These are phyloP conservation scores for Chaetomium tenue DNA, from an alignment of 495 filamentous ascomycete species.

Conservation along the genomic window DNA sequence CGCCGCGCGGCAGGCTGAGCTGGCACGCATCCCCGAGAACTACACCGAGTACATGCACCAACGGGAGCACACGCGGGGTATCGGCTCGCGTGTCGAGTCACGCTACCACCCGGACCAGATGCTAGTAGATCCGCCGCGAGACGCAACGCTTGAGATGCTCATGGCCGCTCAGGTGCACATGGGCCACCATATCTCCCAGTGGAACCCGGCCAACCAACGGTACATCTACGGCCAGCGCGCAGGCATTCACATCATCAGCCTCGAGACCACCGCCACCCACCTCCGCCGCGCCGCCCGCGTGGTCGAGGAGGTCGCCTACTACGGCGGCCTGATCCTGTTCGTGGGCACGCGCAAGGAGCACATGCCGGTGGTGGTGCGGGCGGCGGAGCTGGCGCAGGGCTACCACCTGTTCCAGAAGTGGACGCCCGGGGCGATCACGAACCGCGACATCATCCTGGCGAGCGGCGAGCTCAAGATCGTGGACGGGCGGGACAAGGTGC, in stretches of 20 bases:
- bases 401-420: constrained; percentile 94
- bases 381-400: constrained; percentile 70
- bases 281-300: constrained; percentile 86
- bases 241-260: constrained; percentile 88
- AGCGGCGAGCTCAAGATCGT: constrained; percentile 65
- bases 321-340: constrained; percentile 84
- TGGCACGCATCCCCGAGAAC: constrained; percentile 36
- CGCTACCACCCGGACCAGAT: constrained; percentile 68
- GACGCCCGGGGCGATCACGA: constrained; percentile 90
- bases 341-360: constrained; percentile 83
- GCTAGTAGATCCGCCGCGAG: constrained; percentile 67
- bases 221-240: constrained; percentile 93
- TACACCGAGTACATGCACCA: constrained; percentile 30
- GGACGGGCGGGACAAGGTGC: constrained; percentile 63
- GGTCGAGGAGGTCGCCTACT: constrained; percentile 78
- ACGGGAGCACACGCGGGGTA: constrained; percentile 34
- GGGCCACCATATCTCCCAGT: constrained; percentile 86
- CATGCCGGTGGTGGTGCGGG: constrained; percentile 70
- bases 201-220: constrained; percentile 91
- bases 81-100: constrained; percentile 55
- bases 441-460: constrained; percentile 80
- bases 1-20: constrained; percentile 20
- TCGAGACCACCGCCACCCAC: constrained; percentile 82
- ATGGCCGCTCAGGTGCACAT: constrained; percentile 89
- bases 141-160: constrained; percentile 87